These are phyloP conservation scores for Rhizophagus prolifer DNA, from an alignment of 192 early-diverging fungal species.

Conservation along the genomic window DNA sequence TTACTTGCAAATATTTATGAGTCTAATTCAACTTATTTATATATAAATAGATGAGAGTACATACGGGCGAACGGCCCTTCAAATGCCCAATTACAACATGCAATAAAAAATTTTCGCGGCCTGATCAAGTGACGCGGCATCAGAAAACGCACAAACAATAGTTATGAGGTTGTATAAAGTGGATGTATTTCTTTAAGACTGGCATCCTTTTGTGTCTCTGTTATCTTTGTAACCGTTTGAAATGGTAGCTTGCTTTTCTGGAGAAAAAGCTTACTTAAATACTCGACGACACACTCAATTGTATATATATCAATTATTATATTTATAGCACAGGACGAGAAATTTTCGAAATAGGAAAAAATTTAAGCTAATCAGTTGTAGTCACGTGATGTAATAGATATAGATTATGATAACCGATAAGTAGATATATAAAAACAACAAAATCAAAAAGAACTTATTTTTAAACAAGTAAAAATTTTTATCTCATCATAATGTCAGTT, in stretches of 20 bases:
- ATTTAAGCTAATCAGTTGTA: too few relatives aligned
- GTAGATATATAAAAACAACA: too few relatives aligned
- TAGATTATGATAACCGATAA: too few relatives aligned
- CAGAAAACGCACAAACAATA: conserved; percentile 21
- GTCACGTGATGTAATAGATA: too few relatives aligned
- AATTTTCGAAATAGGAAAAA: too few relatives aligned
- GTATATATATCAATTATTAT: not conserved
- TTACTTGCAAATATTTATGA: not conserved
- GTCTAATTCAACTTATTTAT: not conserved
- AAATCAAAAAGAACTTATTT: too few relatives aligned
- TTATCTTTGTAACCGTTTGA: too few relatives aligned
- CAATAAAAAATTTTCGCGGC: conserved; percentile 50
- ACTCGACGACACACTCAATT: not conserved
- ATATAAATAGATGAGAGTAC: conserved; percentile 48
- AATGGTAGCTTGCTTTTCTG: too few relatives aligned
- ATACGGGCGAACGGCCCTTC: conserved; percentile 71
- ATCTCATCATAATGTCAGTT: not conserved
- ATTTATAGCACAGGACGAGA: not conserved
- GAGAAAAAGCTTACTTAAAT: not conserved
- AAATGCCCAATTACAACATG: conserved; percentile 53
- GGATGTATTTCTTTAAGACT: not conserved
- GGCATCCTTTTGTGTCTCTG: not conserved
- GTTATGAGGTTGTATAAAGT: not conserved
- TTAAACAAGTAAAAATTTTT: too few relatives aligned
- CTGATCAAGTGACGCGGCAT: conserved; percentile 47